Conservation (phyloP, 2,329 filamentous ascomycete species). For the Talaromyces sp. region DNA sequence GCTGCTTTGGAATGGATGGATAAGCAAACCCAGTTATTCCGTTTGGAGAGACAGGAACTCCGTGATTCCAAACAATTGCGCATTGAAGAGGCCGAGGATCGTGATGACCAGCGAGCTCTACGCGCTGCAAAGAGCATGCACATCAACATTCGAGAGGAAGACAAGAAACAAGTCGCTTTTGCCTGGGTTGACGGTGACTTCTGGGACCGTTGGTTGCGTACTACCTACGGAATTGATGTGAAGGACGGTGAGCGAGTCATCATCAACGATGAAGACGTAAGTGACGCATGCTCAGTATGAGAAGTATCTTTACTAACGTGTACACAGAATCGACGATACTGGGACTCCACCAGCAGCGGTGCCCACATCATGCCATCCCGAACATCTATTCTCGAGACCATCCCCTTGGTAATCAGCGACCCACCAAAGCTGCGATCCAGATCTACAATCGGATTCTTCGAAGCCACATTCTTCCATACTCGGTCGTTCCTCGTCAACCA, state of each 20-base stretch:
- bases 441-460: constrained; percentile 47
- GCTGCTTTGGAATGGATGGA: constrained; percentile 98
- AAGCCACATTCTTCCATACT: constrained; percentile 46
- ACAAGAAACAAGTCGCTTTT: constrained; percentile 86
- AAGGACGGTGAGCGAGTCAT: constrained; percentile 84
- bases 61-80: constrained; percentile 91
- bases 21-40: constrained; percentile 86
- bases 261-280: constrained; percentile 95
- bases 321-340: constrained; percentile 80
- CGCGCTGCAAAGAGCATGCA: constrained; percentile 84
- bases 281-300: constrained; percentile 34
- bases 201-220: constrained; percentile 94
- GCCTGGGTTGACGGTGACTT: constrained; percentile 97
- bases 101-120: constrained; percentile 81
- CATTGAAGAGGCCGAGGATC: constrained; percentile 93
- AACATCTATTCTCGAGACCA: constrained; percentile 84
- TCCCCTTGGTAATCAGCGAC: constrained; percentile 49
- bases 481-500: constrained; percentile 43
- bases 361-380: constrained; percentile 86
- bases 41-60: constrained; percentile 87
- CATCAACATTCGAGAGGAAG: constrained; percentile 83
- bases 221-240: constrained; percentile 90
- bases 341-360: constrained; percentile 86
- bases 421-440: constrained; percentile 49
- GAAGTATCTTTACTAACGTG: constrained; percentile 31